Evolutionary conservation across 2,329 filamentous ascomycete genomes (phyloP).

Genomic region (Epichloe sylvatica): DNA sequence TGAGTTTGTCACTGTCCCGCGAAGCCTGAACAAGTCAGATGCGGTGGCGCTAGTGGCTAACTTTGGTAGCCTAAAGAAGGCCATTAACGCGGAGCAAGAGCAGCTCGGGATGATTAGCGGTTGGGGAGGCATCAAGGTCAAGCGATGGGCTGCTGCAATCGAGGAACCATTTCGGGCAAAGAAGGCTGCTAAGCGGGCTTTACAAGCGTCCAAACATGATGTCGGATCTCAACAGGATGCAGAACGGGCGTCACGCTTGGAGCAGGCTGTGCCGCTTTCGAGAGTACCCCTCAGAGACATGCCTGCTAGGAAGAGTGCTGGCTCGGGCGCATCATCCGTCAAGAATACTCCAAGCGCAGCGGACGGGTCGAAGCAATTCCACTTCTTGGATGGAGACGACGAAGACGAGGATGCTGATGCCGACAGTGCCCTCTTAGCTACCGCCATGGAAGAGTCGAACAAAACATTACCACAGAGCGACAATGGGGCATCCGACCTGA

Average conservation of each 20-base stretch:
- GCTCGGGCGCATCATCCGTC: conserved; percentile 3
- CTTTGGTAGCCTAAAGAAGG: conserved; percentile 78
- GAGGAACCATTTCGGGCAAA: conserved; percentile 72
- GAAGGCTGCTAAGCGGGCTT: conserved; percentile 44
- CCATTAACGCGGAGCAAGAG: conserved; percentile 77
- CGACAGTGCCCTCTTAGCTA: conserved; percentile 25
- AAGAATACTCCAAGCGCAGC: conserved; percentile 1
- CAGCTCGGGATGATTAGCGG: conserved; percentile 74
- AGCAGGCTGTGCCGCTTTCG: conserved; percentile 27
- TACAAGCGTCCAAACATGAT: conserved; percentile 10
- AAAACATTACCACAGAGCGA: conserved; percentile 21
- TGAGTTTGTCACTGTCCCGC: conserved; percentile 82
- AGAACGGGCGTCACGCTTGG: conserved; percentile 16
- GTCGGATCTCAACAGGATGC: conserved; percentile 4
- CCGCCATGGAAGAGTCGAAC: conserved; percentile 33
- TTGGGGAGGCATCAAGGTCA: conserved; percentile 93
- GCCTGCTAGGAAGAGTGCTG: conserved; percentile 9
- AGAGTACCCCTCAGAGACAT: conserved; percentile 28
- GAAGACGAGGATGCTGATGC: conserved; percentile 36
- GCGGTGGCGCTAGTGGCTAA: conserved; percentile 79
- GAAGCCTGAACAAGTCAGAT: conserved; percentile 88
- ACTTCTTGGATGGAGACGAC: conserved; percentile 28
- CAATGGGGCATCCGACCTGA: conserved; percentile 7
- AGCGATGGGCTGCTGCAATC: conserved; percentile 68
- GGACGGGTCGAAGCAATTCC: conserved; percentile 19